Conservation (phyloP, 495 filamentous ascomycete genomes). For the Chaetomium tenue region DNA sequence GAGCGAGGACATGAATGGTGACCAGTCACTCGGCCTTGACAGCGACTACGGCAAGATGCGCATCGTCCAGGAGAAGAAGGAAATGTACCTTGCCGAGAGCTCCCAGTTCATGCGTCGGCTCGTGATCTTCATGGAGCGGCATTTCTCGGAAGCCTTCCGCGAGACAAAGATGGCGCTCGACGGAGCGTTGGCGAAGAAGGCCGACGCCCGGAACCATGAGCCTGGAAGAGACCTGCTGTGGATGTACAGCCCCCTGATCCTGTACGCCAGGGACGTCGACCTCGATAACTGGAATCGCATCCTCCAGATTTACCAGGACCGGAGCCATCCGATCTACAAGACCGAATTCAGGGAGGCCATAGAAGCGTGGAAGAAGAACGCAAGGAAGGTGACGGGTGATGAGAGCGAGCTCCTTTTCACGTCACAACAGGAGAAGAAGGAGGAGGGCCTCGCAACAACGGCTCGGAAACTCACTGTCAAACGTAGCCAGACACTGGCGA, state of each 20-base stretch:
- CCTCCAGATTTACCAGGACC: constrained; percentile 74
- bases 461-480: constrained; percentile 92
- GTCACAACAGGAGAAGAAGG: constrained; percentile 78
- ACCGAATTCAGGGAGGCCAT: constrained; percentile 78
- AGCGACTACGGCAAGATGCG: constrained; percentile 87
- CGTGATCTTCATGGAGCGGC: constrained; percentile 73
- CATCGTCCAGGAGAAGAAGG: constrained; percentile 89
- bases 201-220: constrained; percentile 55
- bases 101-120: constrained; percentile 70
- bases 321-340: constrained; percentile 72
- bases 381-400: constrained; percentile 75
- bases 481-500: constrained; percentile 73
- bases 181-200: constrained; percentile 51
- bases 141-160: constrained; percentile 71
- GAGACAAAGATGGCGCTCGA: constrained; percentile 60
- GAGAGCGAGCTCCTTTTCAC: constrained; percentile 87
- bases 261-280: constrained; percentile 84
- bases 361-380: constrained; percentile 76
- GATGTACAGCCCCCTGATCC: constrained; percentile 77
- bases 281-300: constrained; percentile 74
- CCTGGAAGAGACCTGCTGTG: constrained; percentile 60
- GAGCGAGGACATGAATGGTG: constrained; percentile 49
- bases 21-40: constrained; percentile 58
- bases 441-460: constrained; percentile 66
- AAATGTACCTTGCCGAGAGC: constrained; percentile 74